Conservation (phyloP, 441 rosid species). For the Manihot esculenta region DNA sequence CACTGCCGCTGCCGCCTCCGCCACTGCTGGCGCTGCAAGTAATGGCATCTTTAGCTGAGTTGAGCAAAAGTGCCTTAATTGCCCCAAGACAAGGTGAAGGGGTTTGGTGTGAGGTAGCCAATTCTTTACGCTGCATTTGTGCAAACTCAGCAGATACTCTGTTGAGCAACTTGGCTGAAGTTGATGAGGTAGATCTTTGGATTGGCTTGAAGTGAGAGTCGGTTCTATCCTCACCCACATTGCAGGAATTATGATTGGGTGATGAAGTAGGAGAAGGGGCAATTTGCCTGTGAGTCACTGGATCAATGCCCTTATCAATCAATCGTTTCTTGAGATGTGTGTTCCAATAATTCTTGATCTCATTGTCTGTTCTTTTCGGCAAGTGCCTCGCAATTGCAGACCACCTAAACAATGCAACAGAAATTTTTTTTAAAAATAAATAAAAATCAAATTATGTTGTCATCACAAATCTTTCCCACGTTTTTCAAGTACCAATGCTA, state of each 20-base stretch:
- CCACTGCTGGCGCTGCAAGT: neutral
- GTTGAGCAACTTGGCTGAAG: constrained; percentile 1
- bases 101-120: neutral
- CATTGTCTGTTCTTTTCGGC: neutral
- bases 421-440: too few relatives aligned
- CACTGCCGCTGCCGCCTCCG: neutral
- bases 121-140: neutral
- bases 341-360: constrained; percentile 11
- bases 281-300: neutral
- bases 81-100: neutral
- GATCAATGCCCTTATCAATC: neutral
- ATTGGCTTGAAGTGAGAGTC: neutral
- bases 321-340: constrained; percentile 3
- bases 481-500: neutral
- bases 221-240: neutral
- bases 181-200: neutral
- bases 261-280: neutral
- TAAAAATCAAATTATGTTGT: neutral
- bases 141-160: neutral
- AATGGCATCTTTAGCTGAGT: neutral
- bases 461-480: neutral
- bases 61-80: neutral
- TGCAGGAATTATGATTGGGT: neutral
- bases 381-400: constrained; percentile 6
- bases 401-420: neutral